Conservation (phyloP, 345 rosid species). For the Pistacia atlantica region DNA sequence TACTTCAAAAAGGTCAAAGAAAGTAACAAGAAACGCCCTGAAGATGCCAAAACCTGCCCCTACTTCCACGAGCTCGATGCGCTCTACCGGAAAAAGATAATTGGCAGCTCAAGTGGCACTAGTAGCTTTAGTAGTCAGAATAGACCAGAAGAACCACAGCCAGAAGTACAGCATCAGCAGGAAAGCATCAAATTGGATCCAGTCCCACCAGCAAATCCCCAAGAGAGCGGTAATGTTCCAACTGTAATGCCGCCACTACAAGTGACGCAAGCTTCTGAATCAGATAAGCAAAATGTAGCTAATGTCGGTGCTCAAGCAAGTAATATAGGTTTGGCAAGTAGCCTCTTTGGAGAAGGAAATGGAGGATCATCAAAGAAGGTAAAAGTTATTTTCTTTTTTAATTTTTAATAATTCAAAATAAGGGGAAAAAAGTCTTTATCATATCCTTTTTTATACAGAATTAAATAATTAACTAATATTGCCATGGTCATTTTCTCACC, state of each 20-base stretch:
- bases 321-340: conserved; percentile 18
- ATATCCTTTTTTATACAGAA: neutral
- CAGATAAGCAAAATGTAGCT: conserved; percentile 24
- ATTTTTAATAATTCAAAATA: neutral
- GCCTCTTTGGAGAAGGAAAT: conserved; percentile 39
- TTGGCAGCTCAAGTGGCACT: conserved; percentile 25
- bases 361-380: conserved; percentile 48
- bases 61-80: conserved; percentile 83
- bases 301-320: conserved; percentile 24
- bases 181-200: conserved; percentile 20
- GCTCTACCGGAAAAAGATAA: conserved; percentile 58
- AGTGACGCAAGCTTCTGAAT: conserved; percentile 14
- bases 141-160: conserved; percentile 21
- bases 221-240: conserved; percentile 18
- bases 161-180: conserved; percentile 20
- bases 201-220: conserved; percentile 30
- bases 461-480: neutral
- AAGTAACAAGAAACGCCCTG: conserved; percentile 77
- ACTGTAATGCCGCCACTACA: conserved; percentile 10
- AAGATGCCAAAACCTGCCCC: conserved; percentile 89
- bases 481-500: neutral
- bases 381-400: conserved; percentile 19
- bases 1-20: conserved; percentile 92
- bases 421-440: no score
- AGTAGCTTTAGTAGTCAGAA: conserved; percentile 24